phyloP scores from a whole-genome alignment of 176 grass and related monocot species.

The Oryza nivara region DNA sequence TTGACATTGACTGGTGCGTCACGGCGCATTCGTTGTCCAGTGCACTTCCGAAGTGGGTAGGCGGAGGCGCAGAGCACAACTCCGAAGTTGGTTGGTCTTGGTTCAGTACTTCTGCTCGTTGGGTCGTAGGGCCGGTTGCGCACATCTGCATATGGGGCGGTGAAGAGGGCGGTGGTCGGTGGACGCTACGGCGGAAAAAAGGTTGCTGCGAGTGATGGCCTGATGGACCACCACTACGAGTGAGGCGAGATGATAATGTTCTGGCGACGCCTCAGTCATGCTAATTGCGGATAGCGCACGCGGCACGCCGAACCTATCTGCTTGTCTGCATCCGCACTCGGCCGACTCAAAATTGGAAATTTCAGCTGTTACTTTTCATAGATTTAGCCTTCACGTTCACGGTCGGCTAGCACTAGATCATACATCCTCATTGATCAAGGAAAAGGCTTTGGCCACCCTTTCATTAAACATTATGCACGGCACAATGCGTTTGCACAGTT shows the following conservation, averaged over 20 bases:
- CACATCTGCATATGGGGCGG: background rate
- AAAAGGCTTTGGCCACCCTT: background rate
- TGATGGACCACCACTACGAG: constrained; percentile 23
- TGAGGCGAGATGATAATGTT: constrained; percentile 18
- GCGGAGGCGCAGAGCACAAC: background rate
- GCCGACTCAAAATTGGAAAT: background rate
- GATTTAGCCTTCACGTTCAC: background rate
- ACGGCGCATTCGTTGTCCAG: background rate
- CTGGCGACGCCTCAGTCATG: background rate
- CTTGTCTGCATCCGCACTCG: background rate
- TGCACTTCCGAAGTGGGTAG: constrained; percentile 16
- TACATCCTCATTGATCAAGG: background rate
- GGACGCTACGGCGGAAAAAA: constrained; percentile 10
- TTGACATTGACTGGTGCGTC: background rate
- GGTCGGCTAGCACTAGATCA: background rate
- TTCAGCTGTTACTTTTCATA: background rate
- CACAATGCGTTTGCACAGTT: background rate
- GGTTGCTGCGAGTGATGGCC: constrained; percentile 30
- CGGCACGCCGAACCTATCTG: constrained; percentile 23
- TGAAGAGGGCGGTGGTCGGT: background rate
- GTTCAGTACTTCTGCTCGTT: background rate
- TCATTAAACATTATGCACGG: constrained; percentile 1
- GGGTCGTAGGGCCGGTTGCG: background rate
- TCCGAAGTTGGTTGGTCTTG: background rate
- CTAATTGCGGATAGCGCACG: constrained; percentile 28